Percentiles rank a stretch among this genome's conserved stretches.
Conservation (phyloP, 805 yeast species). For the Metschnikowia reukaufii region DNA sequence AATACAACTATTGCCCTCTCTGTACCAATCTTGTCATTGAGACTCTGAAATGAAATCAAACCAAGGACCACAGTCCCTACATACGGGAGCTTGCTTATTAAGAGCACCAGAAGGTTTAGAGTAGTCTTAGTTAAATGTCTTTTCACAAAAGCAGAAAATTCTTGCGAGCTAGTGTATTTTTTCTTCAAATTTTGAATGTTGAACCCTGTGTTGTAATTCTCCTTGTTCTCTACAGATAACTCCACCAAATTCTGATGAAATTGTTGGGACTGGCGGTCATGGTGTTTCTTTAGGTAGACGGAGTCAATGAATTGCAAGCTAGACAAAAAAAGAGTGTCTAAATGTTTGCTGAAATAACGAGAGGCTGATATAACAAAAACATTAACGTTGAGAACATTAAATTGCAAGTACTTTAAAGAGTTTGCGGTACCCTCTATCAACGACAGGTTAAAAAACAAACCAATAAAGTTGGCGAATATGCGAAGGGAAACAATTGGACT, state of each 20-base stretch:
- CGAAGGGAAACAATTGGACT: conserved; percentile 22
- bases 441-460: conserved; percentile 6
- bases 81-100: conserved; percentile 40
- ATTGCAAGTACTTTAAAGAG: conserved; percentile 31
- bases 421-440: conserved; percentile 12
- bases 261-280: conserved; percentile 21
- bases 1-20: conserved; percentile 42
- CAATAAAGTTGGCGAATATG: conserved; percentile 10
- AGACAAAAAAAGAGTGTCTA: conserved; percentile 41
- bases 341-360: conserved; percentile 35
- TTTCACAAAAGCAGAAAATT: conserved; percentile 21
- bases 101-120: conserved; percentile 32
- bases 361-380: conserved; percentile 40
- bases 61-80: conserved; percentile 46
- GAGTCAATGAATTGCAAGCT: conserved; percentile 42
- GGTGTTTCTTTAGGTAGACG: conserved; percentile 32
- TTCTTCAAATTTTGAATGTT: conserved; percentile 6
- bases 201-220: not conserved
- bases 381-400: conserved; percentile 39
- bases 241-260: conserved; percentile 18
- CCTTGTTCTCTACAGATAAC: conserved; percentile 10
- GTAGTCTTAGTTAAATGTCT: conserved; percentile 20
- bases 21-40: conserved; percentile 48
- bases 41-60: conserved; percentile 41
- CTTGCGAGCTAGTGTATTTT: conserved; percentile 19